Conservation (phyloP, 371 early-diverging fungal genomes). For the Circinella umbellata region DNA sequence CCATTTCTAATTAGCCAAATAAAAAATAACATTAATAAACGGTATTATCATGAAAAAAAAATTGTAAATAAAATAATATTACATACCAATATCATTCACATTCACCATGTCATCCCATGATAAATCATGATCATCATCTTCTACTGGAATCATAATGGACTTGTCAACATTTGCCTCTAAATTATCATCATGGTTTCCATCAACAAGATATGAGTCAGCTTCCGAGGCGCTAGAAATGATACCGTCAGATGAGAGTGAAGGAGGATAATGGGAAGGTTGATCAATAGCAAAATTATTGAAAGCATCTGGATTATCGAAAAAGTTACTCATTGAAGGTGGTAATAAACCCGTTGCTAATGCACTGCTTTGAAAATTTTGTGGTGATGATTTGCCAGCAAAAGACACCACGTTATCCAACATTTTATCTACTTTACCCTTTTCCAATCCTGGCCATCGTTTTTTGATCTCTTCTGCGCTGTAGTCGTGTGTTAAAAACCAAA, state of each 20-base stretch:
- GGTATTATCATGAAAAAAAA: no score
- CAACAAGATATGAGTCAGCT: not conserved
- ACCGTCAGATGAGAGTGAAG: conserved; percentile 2
- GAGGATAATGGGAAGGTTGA: not conserved
- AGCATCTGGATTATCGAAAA: conserved; percentile 5
- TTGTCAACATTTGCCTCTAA: not conserved
- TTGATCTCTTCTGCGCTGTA: conserved; percentile 37
- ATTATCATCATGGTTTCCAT: not conserved
- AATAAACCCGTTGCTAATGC: not conserved
- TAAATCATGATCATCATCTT: not conserved
- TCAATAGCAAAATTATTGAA: conserved; percentile 7
- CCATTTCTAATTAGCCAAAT: no score
- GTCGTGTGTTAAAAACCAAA: conserved; percentile 50
- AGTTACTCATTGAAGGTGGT: not conserved
- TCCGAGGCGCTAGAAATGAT: not conserved
- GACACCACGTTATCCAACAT: not conserved
- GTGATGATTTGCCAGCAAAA: conserved; percentile 3
- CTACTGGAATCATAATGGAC: not conserved
- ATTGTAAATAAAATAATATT: not conserved
- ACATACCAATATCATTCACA: conserved; percentile 4
- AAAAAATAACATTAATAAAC: no score
- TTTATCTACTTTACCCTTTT: not conserved
- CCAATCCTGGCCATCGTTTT: conserved; percentile 26
- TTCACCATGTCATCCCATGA: conserved; percentile 3
- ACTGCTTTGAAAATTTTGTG: not conserved